phyloP scores from a whole-genome alignment of 257 asterid species.

The Solanum okadae region DNA sequence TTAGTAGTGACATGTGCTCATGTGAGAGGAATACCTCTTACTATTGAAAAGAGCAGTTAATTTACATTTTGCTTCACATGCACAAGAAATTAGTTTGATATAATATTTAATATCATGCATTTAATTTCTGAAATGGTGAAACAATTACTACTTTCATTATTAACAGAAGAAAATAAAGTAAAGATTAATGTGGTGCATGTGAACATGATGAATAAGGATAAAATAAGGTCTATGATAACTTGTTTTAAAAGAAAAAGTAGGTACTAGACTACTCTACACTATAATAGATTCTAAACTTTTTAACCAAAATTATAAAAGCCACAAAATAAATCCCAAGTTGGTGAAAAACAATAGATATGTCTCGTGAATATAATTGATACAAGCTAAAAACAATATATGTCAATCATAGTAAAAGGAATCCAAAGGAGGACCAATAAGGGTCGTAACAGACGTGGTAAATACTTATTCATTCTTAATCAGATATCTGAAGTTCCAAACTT shows the following conservation, averaged over 20 bases:
- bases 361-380: not conserved
- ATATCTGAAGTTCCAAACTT: accelerated
- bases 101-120: too few relatives aligned
- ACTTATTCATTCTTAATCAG: not conserved
- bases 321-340: not conserved
- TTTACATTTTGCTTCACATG: not conserved
- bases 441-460: accelerated
- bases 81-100: not conserved
- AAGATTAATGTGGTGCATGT: not conserved
- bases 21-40: not conserved
- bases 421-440: not conserved
- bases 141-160: not conserved
- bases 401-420: not conserved
- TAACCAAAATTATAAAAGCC: not conserved
- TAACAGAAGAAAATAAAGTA: not conserved
- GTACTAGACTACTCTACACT: not conserved
- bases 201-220: not conserved
- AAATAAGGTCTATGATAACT: not conserved
- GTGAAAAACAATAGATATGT: not conserved
- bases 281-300: not conserved
- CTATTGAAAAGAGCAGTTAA: not conserved
- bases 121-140: not conserved
- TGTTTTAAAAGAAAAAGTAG: not conserved
- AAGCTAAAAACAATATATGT: not conserved
- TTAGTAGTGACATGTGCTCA: not conserved